Evolutionary conservation across 495 filamentous ascomycete genomes (phyloP).

Genomic region (Letharia lupina): DNA sequence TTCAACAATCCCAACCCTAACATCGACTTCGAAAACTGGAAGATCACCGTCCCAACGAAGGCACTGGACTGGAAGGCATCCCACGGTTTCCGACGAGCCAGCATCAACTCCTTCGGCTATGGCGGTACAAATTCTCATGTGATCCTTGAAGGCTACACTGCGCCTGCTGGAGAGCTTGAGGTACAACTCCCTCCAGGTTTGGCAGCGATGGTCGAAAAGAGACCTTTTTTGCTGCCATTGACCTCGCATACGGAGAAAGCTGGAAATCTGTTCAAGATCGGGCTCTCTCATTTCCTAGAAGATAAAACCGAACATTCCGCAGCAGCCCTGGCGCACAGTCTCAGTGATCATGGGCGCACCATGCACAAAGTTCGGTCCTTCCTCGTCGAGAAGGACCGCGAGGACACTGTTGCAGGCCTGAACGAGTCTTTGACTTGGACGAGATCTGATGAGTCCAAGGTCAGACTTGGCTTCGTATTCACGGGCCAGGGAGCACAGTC

Average conservation of each 20-base stretch:
- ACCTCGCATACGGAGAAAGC: slow-evolving; percentile 18
- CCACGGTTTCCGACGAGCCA: slow-evolving; percentile 23
- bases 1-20: slow-evolving; percentile 39
- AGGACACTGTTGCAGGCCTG: slow-evolving; percentile 3
- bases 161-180: neutral
- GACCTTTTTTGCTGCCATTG: slow-evolving; percentile 18
- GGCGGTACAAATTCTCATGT: slow-evolving; percentile 45
- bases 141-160: slow-evolving; percentile 24
- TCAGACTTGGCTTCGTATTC: slow-evolving; percentile 28
- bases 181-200: neutral
- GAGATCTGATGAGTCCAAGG: slow-evolving; percentile 9
- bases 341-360: slow-evolving; percentile 19
- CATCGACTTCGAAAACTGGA: slow-evolving; percentile 22
- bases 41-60: slow-evolving; percentile 33
- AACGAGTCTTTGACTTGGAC: slow-evolving; percentile 14
- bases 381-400: slow-evolving; percentile 13
- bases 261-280: slow-evolving; percentile 10
- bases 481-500: slow-evolving; percentile 43
- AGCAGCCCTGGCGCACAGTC: slow-evolving; percentile 16
- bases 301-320: slow-evolving; percentile 5
- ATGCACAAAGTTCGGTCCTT: slow-evolving; percentile 22
- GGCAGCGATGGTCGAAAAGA: slow-evolving; percentile 7
- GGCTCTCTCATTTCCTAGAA: slow-evolving; percentile 9
- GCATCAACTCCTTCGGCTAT: slow-evolving; percentile 43
- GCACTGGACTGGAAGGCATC: slow-evolving; percentile 22